Percentiles rank a stretch among this genome's conserved stretches.
Conservation (phyloP, 1,284 basidiomycete genomes). For the Pascua sp. region DNA sequence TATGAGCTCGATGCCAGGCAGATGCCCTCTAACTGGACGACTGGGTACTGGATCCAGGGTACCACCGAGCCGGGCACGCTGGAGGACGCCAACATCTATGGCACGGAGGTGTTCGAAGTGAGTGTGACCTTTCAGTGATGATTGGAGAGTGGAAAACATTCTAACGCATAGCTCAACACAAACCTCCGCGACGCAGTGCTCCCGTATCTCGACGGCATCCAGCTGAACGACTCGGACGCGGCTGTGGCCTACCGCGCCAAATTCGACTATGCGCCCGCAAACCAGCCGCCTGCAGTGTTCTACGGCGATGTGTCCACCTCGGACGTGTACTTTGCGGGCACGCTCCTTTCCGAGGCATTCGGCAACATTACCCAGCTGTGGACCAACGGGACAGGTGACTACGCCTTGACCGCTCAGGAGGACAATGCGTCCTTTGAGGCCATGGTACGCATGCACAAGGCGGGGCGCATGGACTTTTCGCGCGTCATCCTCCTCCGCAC, state of each 20-base stretch:
- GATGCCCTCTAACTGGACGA: conserved; percentile 52
- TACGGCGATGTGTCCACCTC: conserved; percentile 52
- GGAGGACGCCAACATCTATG: conserved; percentile 45
- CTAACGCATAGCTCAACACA: conserved; percentile 47
- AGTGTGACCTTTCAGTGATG: no score
- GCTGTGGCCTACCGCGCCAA: conserved; percentile 34
- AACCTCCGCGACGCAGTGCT: conserved; percentile 51
- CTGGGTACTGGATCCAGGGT: conserved; percentile 50
- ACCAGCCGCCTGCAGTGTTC: conserved; percentile 43
- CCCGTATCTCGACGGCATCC: conserved; percentile 40
- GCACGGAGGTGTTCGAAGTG: conserved; percentile 55
- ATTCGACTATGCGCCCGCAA: conserved; percentile 48
- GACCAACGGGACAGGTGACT: conserved; percentile 42
- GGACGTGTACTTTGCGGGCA: conserved; percentile 53
- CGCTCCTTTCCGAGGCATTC: conserved; percentile 49
- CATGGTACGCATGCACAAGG: conserved; percentile 50
- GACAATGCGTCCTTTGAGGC: conserved; percentile 55
- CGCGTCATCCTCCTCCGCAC: conserved; percentile 55
- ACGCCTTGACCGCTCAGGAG: conserved; percentile 55
- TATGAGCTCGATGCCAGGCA: conserved; percentile 55
- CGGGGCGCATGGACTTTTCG: conserved; percentile 52
- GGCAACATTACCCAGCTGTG: conserved; percentile 52
- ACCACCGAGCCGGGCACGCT: conserved; percentile 44
- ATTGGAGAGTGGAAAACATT: no score
- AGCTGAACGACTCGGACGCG: conserved; percentile 47